A percentile compares a stretch with the other conserved stretches of the same genome.
phyloP scores from a whole-genome alignment of 2,329 filamentous ascomycete species.

The Saccharata proteae region DNA sequence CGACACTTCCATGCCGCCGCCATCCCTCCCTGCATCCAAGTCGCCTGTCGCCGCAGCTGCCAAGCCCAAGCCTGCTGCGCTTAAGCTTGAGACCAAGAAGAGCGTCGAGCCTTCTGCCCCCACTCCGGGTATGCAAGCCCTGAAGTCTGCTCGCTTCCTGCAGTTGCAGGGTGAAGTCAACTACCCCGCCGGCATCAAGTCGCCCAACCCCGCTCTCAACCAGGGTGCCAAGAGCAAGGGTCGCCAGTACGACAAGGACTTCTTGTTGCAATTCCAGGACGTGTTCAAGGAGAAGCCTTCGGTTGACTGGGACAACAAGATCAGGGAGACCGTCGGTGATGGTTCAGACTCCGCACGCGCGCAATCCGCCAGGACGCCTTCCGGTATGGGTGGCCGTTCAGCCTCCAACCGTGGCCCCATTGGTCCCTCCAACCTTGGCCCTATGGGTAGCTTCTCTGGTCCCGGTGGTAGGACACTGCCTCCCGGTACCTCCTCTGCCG shows the following conservation, averaged over 20 bases:
- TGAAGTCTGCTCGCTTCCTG: conserved; percentile 84
- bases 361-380: conserved; percentile 47
- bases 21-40: conserved; percentile 34
- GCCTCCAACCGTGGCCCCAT: conserved; percentile 28
- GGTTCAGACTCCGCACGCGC: conserved; percentile 54
- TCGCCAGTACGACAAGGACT: conserved; percentile 91
- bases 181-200: conserved; percentile 74
- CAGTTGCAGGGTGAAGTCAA: conserved; percentile 59
- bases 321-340: conserved; percentile 76
- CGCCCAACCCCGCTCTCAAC: conserved; percentile 87
- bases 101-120: conserved; percentile 82
- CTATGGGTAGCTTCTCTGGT: conserved; percentile 60
- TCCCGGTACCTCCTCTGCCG: conserved; percentile 62
- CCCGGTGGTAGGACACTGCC: conserved; percentile 49
- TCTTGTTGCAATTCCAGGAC: conserved; percentile 89
- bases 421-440: conserved; percentile 10
- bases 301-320: conserved; percentile 79
- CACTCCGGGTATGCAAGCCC: conserved; percentile 82
- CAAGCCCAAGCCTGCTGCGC: conserved; percentile 73
- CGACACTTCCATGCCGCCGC: conserved; percentile 32
- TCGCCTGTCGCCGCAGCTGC: conserved; percentile 34
- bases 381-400: conserved; percentile 35
- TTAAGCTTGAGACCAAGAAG: conserved; percentile 82
- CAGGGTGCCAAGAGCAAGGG: conserved; percentile 67
- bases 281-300: conserved; percentile 97